phyloP scores from a whole-genome alignment of 352 stramenopile species.

The Globisporangium orthogonon region DNA sequence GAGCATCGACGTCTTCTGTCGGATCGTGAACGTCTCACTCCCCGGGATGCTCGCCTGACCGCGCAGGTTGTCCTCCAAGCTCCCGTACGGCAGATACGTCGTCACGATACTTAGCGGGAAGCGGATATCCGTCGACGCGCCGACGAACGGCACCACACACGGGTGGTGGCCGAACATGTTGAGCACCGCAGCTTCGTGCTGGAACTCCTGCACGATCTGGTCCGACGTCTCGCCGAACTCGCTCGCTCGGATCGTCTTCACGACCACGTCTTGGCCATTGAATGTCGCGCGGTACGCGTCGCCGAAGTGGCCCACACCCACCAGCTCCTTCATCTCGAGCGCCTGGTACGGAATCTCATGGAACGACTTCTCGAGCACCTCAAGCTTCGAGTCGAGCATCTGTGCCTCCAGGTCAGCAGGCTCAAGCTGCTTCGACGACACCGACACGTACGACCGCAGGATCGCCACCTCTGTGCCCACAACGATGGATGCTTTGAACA shows the following conservation, averaged over 20 bases:
- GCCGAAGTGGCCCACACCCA: slow-evolving; percentile 73
- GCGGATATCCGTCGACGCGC: slow-evolving; percentile 59
- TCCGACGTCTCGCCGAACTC: slow-evolving; percentile 69
- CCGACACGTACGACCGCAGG: slow-evolving; percentile 63
- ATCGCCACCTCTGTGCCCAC: slow-evolving; percentile 65
- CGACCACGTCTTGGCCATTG: slow-evolving; percentile 65
- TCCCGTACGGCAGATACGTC: slow-evolving; percentile 68
- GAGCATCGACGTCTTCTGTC: slow-evolving; percentile 56
- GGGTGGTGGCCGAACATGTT: slow-evolving; percentile 83
- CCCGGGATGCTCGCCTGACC: slow-evolving; percentile 10
- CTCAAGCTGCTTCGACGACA: slow-evolving; percentile 32
- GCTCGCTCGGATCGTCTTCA: slow-evolving; percentile 75
- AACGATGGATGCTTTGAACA: slow-evolving; percentile 71
- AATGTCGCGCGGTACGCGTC: slow-evolving; percentile 63
- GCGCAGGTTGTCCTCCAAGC: slow-evolving; percentile 62
- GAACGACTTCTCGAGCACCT: slow-evolving; percentile 73
- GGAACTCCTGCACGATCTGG: slow-evolving; percentile 77
- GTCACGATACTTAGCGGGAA: slow-evolving; percentile 66
- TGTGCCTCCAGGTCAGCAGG: slow-evolving; percentile 40
- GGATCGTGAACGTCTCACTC: slow-evolving; percentile 18
- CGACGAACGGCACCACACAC: slow-evolving; percentile 77
- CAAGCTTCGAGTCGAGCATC: slow-evolving; percentile 51
- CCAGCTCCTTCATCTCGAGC: slow-evolving; percentile 68
- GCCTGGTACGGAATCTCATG: slow-evolving; percentile 61
- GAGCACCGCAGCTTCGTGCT: slow-evolving; percentile 72